Evolutionary conservation across 2,329 filamentous ascomycete genomes (phyloP).

Genomic region (Pseudogymnoascus sp.): DNA sequence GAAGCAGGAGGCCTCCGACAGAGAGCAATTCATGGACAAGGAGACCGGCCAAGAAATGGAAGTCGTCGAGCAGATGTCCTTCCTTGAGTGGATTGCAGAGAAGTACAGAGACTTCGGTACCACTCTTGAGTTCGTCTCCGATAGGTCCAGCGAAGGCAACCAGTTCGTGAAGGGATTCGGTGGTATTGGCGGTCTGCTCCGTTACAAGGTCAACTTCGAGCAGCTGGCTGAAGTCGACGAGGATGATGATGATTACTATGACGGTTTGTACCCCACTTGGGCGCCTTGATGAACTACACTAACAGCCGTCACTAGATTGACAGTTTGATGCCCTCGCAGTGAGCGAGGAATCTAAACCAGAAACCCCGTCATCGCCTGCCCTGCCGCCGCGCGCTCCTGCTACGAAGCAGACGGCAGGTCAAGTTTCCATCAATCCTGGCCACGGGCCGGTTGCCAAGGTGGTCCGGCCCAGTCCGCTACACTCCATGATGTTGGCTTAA

Average conservation of each 20-base stretch:
- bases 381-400: slow-evolving; percentile 37
- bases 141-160: slow-evolving; percentile 95
- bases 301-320: slow-evolving; percentile 56
- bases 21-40: slow-evolving; percentile 88
- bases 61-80: slow-evolving; percentile 74
- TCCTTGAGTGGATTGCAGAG: slow-evolving; percentile 99
- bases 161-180: slow-evolving; percentile 99
- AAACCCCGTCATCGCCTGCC: slow-evolving; percentile 36
- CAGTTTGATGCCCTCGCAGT: slow-evolving; percentile 77
- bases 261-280: slow-evolving; percentile 39
- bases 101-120: slow-evolving; percentile 98
- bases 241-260: slow-evolving; percentile 90
- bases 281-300: slow-evolving; percentile 9
- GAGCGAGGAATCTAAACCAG: slow-evolving; percentile 78
- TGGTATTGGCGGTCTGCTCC: slow-evolving; percentile 93
- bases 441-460: slow-evolving; percentile 34
- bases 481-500: slow-evolving; percentile 52
- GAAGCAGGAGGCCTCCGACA: slow-evolving; percentile 64
- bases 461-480: slow-evolving; percentile 59
- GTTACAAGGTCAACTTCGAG: slow-evolving; percentile 99
- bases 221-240: slow-evolving; percentile 88
- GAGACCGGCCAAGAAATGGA: slow-evolving; percentile 97
- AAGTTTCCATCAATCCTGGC: slow-evolving; percentile 29
- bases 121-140: slow-evolving; percentile 91
- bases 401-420: slow-evolving; percentile 37